Conservation (phyloP, 306 rosid genomes). For the Cicer pinnatifidum region DNA sequence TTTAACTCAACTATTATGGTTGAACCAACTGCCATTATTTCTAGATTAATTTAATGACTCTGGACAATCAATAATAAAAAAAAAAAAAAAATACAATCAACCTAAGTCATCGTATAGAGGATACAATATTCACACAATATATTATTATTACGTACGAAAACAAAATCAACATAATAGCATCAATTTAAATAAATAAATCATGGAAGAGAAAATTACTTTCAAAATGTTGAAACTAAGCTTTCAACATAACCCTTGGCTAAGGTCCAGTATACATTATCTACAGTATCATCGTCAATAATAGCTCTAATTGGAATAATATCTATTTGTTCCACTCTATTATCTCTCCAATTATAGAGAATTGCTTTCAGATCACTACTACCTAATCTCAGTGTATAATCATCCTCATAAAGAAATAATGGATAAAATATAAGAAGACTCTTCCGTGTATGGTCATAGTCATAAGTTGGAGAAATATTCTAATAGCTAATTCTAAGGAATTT, state of each 20-base stretch:
- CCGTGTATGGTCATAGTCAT: not conserved
- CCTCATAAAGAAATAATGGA: not conserved
- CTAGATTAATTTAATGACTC: too few species aligned
- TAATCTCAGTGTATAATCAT: not conserved
- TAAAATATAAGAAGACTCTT: not conserved
- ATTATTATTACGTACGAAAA: too few species aligned
- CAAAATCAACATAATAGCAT: not conserved
- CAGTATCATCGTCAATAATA: too few species aligned
- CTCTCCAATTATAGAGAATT: conserved; percentile 5
- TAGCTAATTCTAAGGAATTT: not conserved
- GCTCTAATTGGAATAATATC: not conserved
- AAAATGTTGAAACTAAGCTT: not conserved
- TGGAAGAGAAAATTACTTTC: not conserved
- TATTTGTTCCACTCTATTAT: not conserved
- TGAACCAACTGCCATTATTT: too few species aligned
- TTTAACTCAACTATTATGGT: too few species aligned
- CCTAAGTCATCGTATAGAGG: too few species aligned
- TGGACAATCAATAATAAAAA: not conserved
- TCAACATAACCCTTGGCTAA: not conserved
- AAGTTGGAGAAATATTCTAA: not conserved
- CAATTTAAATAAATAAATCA: too few species aligned
- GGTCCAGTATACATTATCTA: too few species aligned
- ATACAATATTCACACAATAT: too few species aligned
- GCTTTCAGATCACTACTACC: not conserved
- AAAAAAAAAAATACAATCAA: too few species aligned